Conservation (phyloP, 164 flowering plant genomes). For the Aristolochia californica region DNA sequence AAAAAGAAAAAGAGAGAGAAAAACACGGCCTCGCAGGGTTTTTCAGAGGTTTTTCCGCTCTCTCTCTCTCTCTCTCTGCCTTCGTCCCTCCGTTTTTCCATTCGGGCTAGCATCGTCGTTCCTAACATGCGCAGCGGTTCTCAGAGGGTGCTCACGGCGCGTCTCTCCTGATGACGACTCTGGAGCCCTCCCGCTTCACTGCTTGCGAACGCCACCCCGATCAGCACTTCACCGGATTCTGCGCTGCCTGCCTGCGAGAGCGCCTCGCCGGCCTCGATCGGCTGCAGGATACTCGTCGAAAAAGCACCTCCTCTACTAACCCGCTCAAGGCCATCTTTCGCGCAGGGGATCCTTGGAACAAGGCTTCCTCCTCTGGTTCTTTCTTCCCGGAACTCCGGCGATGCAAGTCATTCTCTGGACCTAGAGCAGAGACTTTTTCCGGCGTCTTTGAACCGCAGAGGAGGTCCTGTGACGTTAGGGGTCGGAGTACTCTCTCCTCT, state of each 20-base stretch:
- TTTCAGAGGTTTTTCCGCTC: slow-evolving; percentile 13
- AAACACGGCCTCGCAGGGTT: not conserved
- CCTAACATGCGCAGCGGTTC: slow-evolving; percentile 10
- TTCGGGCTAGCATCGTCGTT: not conserved
- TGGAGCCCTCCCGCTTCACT: slow-evolving; percentile 23
- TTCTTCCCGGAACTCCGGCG: slow-evolving; percentile 71
- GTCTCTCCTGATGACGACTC: slow-evolving; percentile 13
- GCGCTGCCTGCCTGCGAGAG: slow-evolving; percentile 78
- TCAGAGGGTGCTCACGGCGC: slow-evolving; percentile 11
- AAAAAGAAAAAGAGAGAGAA: not conserved
- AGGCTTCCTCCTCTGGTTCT: slow-evolving; percentile 10
- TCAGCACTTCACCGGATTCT: slow-evolving; percentile 66
- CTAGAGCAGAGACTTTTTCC: slow-evolving; percentile 45
- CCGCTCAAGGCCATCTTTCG: slow-evolving; percentile 10
- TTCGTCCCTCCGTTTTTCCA: not conserved
- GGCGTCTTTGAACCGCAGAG: slow-evolving; percentile 69
- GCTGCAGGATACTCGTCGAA: slow-evolving; percentile 9
- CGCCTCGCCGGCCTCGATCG: slow-evolving; percentile 57
- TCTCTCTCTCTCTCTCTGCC: slow-evolving; percentile 7
- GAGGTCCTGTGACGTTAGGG: slow-evolving; percentile 80
- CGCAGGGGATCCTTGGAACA: not conserved
- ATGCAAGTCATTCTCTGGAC: slow-evolving; percentile 60
- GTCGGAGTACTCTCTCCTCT: slow-evolving; percentile 41
- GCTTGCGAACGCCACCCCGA: slow-evolving; percentile 58
- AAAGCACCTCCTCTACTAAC: slow-evolving; percentile 2